Evolutionary conservation across 441 rosid genomes (phyloP).

Genomic region (Bruguiera hainesii): DNA sequence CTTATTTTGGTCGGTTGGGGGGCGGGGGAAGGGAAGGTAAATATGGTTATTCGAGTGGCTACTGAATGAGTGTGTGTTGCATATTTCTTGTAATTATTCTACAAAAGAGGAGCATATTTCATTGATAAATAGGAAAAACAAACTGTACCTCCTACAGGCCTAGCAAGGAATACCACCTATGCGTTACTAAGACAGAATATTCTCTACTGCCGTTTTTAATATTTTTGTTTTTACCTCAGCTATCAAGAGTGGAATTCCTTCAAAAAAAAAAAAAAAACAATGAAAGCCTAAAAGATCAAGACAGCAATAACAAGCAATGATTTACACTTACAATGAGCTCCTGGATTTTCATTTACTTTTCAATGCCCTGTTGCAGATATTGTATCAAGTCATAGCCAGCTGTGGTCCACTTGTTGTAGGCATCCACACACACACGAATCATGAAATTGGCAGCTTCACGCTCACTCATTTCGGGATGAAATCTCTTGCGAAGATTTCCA

Average conservation of each 20-base stretch:
- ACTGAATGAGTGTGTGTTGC: too few species aligned
- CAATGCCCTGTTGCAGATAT: slow-evolving; percentile 95
- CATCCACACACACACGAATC: slow-evolving; percentile 84
- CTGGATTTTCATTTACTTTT: slow-evolving; percentile 35
- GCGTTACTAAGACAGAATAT: neutral
- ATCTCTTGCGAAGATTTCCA: slow-evolving; percentile 88
- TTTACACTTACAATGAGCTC: slow-evolving; percentile 25
- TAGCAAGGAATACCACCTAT: neutral
- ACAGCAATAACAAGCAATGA: slow-evolving; percentile 24
- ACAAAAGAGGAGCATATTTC: neutral
- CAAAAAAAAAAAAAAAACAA: slow-evolving; percentile 8
- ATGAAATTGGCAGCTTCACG: slow-evolving; percentile 97
- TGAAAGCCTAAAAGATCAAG: neutral
- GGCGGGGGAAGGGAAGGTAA: too few species aligned
- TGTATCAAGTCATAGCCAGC: slow-evolving; percentile 98
- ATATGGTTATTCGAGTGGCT: too few species aligned
- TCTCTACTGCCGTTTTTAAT: neutral
- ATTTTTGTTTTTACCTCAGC: slow-evolving; percentile 12
- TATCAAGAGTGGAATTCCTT: slow-evolving; percentile 19
- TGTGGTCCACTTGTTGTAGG: slow-evolving; percentile 96
- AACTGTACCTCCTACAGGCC: neutral
- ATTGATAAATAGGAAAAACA: neutral
- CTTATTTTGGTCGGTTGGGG: too few species aligned
- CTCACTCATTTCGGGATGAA: slow-evolving; percentile 95
- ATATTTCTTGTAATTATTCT: too few species aligned